Percentiles rank a stretch among this genome's conserved stretches.
These are phyloP conservation scores for Chloroidium sp. DNA, from an alignment of 163 green algal genomes.

Conservation along the genomic window DNA sequence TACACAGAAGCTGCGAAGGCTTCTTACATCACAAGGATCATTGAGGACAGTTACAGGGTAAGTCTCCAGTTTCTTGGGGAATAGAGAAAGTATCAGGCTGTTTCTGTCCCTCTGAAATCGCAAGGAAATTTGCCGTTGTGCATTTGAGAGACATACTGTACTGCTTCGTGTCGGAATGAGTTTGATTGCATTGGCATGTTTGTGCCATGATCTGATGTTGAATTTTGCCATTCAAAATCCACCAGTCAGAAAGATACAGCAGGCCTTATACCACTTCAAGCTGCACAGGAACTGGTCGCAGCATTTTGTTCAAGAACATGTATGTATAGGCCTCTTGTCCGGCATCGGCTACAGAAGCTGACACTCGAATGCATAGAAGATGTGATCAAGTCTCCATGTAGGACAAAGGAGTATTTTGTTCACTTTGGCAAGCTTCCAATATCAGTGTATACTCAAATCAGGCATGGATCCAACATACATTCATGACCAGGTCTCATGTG, in stretches of 20 bases:
- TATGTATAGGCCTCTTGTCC: no score
- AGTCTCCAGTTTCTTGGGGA: background rate
- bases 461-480: background rate
- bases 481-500: background rate
- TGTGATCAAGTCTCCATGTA: no score
- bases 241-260: background rate
- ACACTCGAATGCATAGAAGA: no score
- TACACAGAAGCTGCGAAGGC: constrained; percentile 78
- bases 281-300: no score
- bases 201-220: background rate
- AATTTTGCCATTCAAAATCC: background rate
- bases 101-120: background rate
- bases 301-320: no score
- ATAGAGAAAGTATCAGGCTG: background rate
- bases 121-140: background rate
- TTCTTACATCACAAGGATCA: constrained; percentile 74
- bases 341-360: no score
- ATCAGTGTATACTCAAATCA: background rate
- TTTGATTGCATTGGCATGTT: background rate
- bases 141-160: no score
- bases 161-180: background rate
- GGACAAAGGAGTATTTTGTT: no score
- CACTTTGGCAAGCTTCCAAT: background rate
- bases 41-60: constrained; percentile 92
- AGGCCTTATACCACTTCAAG: no score